A percentile compares a stretch with the other conserved stretches of the same genome.
phyloP scores from a whole-genome alignment of 768 basidiomycete species.

The Termitomyces sp. region DNA sequence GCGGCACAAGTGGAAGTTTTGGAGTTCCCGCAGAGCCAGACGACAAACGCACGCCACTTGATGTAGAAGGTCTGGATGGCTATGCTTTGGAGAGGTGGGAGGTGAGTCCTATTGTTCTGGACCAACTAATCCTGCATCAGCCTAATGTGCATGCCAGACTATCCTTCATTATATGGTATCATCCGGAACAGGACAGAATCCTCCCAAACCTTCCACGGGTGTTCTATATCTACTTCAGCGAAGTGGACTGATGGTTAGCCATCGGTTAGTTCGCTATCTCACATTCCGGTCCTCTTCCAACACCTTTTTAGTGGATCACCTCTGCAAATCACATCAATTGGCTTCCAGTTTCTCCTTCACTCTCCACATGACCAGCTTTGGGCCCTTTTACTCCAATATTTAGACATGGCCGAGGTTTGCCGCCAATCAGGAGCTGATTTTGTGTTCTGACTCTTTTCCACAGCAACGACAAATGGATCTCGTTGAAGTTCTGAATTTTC shows the following conservation, averaged over 20 bases:
- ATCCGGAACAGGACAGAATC: conserved; percentile 72
- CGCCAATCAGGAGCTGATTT: conserved; percentile 3
- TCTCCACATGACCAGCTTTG: conserved; percentile 93
- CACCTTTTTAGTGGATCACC: conserved; percentile 38
- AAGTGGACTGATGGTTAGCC: conserved; percentile 79
- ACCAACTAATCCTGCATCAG: neutral
- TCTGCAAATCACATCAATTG: conserved; percentile 84
- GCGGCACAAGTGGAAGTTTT: conserved; percentile 77
- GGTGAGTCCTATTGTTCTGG: conserved; percentile 34
- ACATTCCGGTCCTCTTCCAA: conserved; percentile 8
- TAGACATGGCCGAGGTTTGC: conserved; percentile 77
- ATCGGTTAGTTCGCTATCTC: conserved; percentile 40
- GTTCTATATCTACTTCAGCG: conserved; percentile 79
- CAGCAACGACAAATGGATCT: conserved; percentile 88
- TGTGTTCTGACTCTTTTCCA: conserved; percentile 11
- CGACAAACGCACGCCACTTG: conserved; percentile 48
- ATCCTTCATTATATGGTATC: conserved; percentile 99
- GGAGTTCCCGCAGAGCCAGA: conserved; percentile 70
- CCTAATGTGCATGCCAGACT: conserved; percentile 44
- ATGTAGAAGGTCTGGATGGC: conserved; percentile 61
- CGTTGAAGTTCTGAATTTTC: conserved; percentile 87
- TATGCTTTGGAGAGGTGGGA: conserved; percentile 91
- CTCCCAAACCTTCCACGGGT: conserved; percentile 71
- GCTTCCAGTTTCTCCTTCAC: conserved; percentile 95
- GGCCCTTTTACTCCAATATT: conserved; percentile 88